phyloP scores from a whole-genome alignment of 2,329 filamentous ascomycete genomes.

The Chrysoporthe deuterocubensis region DNA sequence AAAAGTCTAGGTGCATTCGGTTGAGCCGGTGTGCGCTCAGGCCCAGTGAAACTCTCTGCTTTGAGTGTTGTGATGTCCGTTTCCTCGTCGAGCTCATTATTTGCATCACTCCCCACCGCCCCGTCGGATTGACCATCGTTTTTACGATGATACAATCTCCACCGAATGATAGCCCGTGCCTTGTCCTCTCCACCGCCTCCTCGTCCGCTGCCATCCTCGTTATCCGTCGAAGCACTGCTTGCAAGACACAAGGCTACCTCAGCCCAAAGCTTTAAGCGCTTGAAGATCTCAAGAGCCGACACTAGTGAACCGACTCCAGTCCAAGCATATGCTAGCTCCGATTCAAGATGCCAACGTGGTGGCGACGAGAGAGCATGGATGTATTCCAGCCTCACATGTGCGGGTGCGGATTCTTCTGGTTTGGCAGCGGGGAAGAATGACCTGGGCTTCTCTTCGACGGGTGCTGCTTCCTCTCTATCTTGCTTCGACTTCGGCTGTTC shows the following conservation, averaged over 20 bases:
- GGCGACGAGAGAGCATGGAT: constrained; percentile 84
- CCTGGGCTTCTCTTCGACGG: constrained; percentile 56
- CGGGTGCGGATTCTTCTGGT: constrained; percentile 75
- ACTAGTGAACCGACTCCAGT: constrained; percentile 82
- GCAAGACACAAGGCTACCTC: constrained; percentile 92
- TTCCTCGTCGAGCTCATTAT: constrained; percentile 56
- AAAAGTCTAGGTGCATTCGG: constrained; percentile 85
- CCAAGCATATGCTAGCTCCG: constrained; percentile 93
- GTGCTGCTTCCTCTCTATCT: constrained; percentile 17
- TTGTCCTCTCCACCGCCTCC: constrained; percentile 73
- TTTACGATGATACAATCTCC: constrained; percentile 75
- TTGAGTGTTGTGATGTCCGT: constrained; percentile 62
- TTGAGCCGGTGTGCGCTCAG: constrained; percentile 71
- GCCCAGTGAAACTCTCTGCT: constrained; percentile 58
- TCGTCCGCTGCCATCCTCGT: constrained; percentile 61
- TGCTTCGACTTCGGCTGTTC: constrained; percentile 29
- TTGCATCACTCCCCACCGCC: constrained; percentile 35
- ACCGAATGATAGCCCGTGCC: constrained; percentile 74
- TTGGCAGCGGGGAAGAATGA: constrained; percentile 83
- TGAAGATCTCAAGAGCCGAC: constrained; percentile 94
- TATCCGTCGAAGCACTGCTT: constrained; percentile 60
- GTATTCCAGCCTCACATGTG: constrained; percentile 77
- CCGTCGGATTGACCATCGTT: constrained; percentile 24
- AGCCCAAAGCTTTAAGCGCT: constrained; percentile 89
- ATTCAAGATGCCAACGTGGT: constrained; percentile 90